Base-by-base conservation (phyloP, 345 rosid species). In the Iberis pinnata region DNA sequence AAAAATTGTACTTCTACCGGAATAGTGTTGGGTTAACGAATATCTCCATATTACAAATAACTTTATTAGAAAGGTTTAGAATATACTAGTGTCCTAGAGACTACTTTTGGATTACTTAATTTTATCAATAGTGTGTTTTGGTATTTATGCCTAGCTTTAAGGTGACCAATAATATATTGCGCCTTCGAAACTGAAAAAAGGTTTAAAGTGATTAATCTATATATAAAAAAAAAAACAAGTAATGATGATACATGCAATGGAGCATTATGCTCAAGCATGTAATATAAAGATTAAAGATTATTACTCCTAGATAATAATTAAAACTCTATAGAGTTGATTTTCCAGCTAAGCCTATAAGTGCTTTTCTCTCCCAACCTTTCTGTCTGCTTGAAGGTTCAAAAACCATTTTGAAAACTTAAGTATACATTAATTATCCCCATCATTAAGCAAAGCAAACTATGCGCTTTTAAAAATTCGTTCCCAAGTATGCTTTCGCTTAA, bases 311-410 rank as follows among this genome's bases (percentile, higher is more conserved):
- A 25, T 31, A 56, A 44, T 41, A 22, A 43, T 37, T 26, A 20
- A 43, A 36, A 45, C 35, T 20, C 25, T 18, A 49, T 42, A 18
- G 65, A 60, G 36, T 58, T 41, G 18, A 49, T 50, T 52, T 72
- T 55, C 60, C 70, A 65, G 40, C 72, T 69, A 72, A 65, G 72
- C 48, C 68, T 67, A 60, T 33, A n/a, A 64, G 14, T 50, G 18
- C 50, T 25, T 49, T 60, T 61, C 5, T 5, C 38, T 18, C 29
- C 37, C 16, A 53, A 22, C 57, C 74, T 68, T 65, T 70, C 37
- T 60, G 52, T 74, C 68, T 67, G 54, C 58, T 50, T 54, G 48
- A 41, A 33, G 53, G 19, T 56, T 64, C 47, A 49, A 56, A 58
- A 50, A 62, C n/a, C n/a, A 57, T 56, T 56, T 43, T 37, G 48